A percentile compares a stretch with the other conserved stretches of the same genome.
phyloP scores from a whole-genome alignment of 2,329 filamentous ascomycete genomes.

The Colletotrichum sp. region DNA sequence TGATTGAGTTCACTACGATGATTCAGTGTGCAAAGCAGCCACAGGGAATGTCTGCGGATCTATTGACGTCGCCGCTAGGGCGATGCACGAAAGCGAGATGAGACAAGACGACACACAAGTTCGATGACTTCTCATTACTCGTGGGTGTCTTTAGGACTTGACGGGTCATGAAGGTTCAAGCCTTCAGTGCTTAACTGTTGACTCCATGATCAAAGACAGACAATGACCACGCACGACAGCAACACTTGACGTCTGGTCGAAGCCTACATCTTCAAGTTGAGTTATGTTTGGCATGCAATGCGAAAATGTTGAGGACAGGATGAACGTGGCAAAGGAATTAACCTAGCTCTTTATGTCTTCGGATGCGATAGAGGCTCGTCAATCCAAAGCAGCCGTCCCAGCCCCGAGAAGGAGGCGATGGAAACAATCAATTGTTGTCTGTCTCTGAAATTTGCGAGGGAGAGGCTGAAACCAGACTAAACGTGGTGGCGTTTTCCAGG shows the following conservation, averaged over 20 bases:
- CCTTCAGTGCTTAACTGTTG: neutral
- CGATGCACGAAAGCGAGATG: too few relatives aligned
- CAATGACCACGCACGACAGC: neutral
- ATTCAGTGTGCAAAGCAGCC: too few relatives aligned
- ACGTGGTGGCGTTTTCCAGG: neutral
- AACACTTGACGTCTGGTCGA: accelerated
- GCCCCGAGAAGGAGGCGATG: accelerated
- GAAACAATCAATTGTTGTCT: accelerated
- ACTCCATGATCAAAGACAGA: neutral
- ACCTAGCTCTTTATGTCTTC: neutral
- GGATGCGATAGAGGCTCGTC: neutral
- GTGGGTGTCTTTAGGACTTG: neutral
- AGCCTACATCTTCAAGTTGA: accelerated
- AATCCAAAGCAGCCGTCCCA: neutral
- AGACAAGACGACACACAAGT: too few relatives aligned
- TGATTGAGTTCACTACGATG: too few relatives aligned
- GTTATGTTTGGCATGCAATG: accelerated
- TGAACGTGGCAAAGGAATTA: neutral
- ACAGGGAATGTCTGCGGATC: too few relatives aligned
- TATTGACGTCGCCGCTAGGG: too few relatives aligned
- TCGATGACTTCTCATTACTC: neutral
- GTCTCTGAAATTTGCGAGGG: neutral
- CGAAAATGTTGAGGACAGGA: neutral
- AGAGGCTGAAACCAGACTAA: neutral
- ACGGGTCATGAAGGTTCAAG: neutral